Base-by-base conservation (phyloP, 345 rosid genomes). In the Syzygium jambos region DNA sequence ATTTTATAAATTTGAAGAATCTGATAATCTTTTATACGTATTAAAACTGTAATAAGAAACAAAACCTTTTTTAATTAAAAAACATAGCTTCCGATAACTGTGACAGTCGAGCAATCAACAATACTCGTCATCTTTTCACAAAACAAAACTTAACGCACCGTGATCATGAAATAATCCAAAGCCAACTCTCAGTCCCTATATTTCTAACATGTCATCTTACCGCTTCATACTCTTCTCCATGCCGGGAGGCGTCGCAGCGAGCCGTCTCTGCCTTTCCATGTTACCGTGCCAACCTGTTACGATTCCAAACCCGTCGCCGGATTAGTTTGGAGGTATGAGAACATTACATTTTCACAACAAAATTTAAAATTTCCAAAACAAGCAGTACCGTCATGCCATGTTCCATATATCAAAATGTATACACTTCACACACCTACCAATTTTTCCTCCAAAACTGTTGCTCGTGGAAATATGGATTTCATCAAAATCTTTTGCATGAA, bases 201-300 rank as follows among this genome's bases (percentile, higher is more conserved):
- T n/a, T 51, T 16, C 34, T n/a, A n/a, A 52, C 29, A 52, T 29
- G 59, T n/a, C 52, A 68, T 22, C 25, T 82, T 88, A 89, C 77
- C 94, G 91, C 8, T 51, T 78, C 94, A 94, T 95, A 52, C 89
- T 90, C 49, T 83, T 86, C 86, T 93, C 93, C 59, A 90, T 38
- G 43, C 86, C 8, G 8, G 96, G 96, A 87, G 91, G 93, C 63
- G 78, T 59, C 56, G 91, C 91, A 13, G 90, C 88, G 5, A 84
- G 13, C 84, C 94, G 88, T 61, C 89, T 91, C 53, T 90, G 93
- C 92, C 93, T 89, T 78, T 93, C 94, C 93, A 95, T 85, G 87
- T 95, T 95, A 54, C 94, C 99, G 77, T 95, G 94, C 99, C 98
- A 95, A 41, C 99, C 95, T 92, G 56, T 25, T 11, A 30, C 19